phyloP scores from a whole-genome alignment of 345 rosid genomes.

The Orychophragmus violaceus region DNA sequence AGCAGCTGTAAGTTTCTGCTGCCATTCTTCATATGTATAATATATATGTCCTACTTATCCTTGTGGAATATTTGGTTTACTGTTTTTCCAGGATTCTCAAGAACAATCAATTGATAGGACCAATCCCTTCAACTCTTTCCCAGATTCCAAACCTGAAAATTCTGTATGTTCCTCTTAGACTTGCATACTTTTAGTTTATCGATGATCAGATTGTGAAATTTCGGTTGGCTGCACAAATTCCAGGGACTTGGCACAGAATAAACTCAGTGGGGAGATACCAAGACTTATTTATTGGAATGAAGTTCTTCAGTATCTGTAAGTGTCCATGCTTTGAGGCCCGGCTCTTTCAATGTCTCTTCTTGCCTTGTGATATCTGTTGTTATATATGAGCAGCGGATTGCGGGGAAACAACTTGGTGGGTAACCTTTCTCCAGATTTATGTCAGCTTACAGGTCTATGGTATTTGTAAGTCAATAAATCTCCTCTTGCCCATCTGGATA shows the following conservation, averaged over 20 bases:
- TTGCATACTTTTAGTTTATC: neutral
- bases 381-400: conserved; percentile 52
- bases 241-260: conserved; percentile 92
- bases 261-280: conserved; percentile 89
- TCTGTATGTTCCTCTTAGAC: conserved; percentile 49
- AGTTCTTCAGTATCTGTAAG: conserved; percentile 97
- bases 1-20: conserved; percentile 50
- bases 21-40: neutral
- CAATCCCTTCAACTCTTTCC: conserved; percentile 83
- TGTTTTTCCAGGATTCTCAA: conserved; percentile 51
- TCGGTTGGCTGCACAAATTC: neutral
- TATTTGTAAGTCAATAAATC: conserved; percentile 72
- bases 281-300: conserved; percentile 99
- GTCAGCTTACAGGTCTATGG: conserved; percentile 94
- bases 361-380: neutral
- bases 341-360: neutral
- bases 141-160: conserved; percentile 89
- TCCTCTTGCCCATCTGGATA: neutral
- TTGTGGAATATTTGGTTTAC: neutral
- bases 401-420: conserved; percentile 94
- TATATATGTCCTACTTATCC: neutral
- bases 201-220: neutral
- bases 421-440: conserved; percentile 76
- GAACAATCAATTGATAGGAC: conserved; percentile 85
- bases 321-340: neutral